Evolutionary conservation across 148 eudicot genomes (phyloP).

Genomic region (Rhododendron griersonianum): DNA sequence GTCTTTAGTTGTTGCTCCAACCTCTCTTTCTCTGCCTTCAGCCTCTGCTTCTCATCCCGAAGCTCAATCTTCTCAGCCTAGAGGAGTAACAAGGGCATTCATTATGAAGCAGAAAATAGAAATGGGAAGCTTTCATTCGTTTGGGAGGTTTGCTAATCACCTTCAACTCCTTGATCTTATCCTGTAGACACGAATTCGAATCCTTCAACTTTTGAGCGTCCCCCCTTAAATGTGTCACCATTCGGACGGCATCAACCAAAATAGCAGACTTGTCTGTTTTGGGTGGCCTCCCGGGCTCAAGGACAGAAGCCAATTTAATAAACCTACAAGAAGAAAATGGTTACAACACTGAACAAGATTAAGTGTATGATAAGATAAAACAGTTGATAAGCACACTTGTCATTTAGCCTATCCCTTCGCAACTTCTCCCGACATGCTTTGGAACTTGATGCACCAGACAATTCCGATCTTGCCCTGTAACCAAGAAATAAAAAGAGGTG

Average conservation of each 20-base stretch:
- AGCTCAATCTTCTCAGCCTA: conserved; percentile 72
- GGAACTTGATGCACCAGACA: conserved; percentile 62
- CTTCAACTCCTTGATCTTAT: conserved; percentile 71
- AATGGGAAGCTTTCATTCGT: background rate
- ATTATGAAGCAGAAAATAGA: background rate
- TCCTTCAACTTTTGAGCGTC: conserved; percentile 71
- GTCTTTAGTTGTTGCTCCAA: conserved; percentile 61
- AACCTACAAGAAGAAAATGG: conserved; percentile 40
- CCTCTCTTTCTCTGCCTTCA: conserved; percentile 69
- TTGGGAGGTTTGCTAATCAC: conserved; percentile 13
- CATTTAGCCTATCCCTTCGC: conserved; percentile 73
- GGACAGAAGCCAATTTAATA: conserved; percentile 55
- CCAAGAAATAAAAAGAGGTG: conserved; percentile 2
- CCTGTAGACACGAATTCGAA: conserved; percentile 54
- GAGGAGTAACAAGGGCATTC: background rate
- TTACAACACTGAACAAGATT: background rate
- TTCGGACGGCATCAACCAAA: conserved; percentile 61
- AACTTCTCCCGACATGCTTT: conserved; percentile 89
- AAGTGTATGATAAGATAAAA: background rate
- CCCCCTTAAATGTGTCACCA: conserved; percentile 59
- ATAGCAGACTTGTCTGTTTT: conserved; percentile 75
- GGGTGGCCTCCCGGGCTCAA: conserved; percentile 66
- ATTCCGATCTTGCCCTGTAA: conserved; percentile 66
- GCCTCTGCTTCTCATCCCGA: conserved; percentile 78
- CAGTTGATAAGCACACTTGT: conserved; percentile 39